These are phyloP conservation scores for Polygonum maritimum DNA, from an alignment of 148 eudicot genomes.

Conservation along the genomic window DNA sequence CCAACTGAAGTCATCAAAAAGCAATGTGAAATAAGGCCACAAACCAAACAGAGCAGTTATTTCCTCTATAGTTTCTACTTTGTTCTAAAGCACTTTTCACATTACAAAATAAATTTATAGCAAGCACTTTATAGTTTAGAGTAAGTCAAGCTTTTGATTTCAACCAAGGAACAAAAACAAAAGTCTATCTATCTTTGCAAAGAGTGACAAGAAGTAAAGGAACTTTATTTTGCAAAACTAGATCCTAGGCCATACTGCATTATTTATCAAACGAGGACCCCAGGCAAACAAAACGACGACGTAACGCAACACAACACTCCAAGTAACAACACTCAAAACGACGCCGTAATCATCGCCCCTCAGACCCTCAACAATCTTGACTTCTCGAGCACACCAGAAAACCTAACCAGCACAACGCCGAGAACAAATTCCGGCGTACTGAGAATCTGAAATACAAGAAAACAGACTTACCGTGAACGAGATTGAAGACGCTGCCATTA, in stretches of 20 bases:
- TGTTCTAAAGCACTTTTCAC: neutral
- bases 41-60: neutral
- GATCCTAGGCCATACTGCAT: neutral
- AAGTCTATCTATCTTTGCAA: neutral
- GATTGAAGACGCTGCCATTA: conserved; percentile 82
- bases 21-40: neutral
- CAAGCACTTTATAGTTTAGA: neutral
- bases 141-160: neutral
- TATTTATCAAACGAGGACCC: neutral
- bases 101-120: neutral
- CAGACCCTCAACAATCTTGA: neutral
- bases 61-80: neutral
- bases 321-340: conserved; percentile 4
- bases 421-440: neutral
- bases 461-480: conserved; percentile 55
- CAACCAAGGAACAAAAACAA: neutral
- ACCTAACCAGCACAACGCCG: neutral
- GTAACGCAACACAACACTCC: neutral
- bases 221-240: neutral
- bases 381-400: neutral
- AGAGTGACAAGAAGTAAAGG: neutral
- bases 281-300: neutral
- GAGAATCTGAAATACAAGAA: neutral
- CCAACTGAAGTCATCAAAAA: neutral
- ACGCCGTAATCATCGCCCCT: conserved; percentile 10